Conservation (phyloP, 768 basidiomycete species). For the Russula virescens region DNA sequence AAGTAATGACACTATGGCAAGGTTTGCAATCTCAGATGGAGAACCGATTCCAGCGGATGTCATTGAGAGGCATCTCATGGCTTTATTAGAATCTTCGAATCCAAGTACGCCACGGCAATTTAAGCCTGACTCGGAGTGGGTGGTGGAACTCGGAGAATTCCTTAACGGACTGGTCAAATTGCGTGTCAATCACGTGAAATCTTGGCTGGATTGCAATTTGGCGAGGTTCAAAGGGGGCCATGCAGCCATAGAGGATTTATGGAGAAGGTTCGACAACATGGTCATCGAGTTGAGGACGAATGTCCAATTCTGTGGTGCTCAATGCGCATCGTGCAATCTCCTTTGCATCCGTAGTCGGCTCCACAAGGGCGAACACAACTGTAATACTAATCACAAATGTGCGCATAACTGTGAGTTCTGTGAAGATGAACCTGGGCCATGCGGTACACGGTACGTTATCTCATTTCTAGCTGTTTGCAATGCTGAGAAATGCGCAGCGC, state of each 20-base stretch:
- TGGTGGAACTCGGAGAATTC: constrained; percentile 33
- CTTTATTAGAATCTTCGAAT: constrained; percentile 30
- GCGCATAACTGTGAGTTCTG: constrained; percentile 39
- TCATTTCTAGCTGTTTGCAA: not conserved
- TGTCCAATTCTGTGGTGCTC: constrained; percentile 44
- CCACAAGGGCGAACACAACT: constrained; percentile 47
- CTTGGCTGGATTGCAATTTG: constrained; percentile 49
- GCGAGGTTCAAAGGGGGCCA: constrained; percentile 40
- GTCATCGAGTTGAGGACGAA: constrained; percentile 42
- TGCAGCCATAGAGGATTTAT: constrained; percentile 42
- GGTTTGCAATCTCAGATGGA: constrained; percentile 32
- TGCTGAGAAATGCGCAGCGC: constrained; percentile 34
- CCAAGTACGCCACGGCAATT: constrained; percentile 32
- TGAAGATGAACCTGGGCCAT: constrained; percentile 33
- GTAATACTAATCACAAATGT: constrained; percentile 47
- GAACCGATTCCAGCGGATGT: constrained; percentile 17
- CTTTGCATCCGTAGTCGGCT: constrained; percentile 42
- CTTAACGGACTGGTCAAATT: constrained; percentile 37
- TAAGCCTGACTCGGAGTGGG: constrained; percentile 40
- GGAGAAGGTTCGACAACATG: constrained; percentile 39
- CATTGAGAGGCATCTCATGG: constrained; percentile 28
- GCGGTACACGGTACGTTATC: constrained; percentile 42
- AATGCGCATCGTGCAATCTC: constrained; percentile 45
- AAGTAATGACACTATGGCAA: constrained; percentile 33
- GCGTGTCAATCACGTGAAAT: constrained; percentile 42